Evolutionary conservation across 2,329 filamentous ascomycete genomes (phyloP).

Genomic region (Pseudogymnoascus sp.): DNA sequence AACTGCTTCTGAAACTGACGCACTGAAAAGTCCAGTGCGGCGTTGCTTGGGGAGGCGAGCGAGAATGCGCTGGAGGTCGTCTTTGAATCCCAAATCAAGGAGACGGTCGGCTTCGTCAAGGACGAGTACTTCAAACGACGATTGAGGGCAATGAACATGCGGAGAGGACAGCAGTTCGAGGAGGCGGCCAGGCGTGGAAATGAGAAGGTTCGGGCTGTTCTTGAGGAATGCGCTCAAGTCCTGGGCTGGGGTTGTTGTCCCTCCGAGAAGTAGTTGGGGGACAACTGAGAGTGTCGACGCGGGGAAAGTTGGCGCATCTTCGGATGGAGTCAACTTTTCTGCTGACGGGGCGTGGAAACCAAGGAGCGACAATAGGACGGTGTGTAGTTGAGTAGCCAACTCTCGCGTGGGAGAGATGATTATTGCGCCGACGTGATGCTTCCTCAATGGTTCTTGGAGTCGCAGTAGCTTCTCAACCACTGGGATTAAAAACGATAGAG

Average conservation of each 20-base stretch:
- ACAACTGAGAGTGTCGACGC: conserved; percentile 51
- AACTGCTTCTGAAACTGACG: conserved; percentile 91
- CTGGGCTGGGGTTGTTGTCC: conserved; percentile 70
- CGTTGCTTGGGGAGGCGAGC: conserved; percentile 83
- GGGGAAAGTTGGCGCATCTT: conserved; percentile 44
- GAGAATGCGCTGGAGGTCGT: conserved; percentile 79
- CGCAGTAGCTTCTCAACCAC: conserved; percentile 74
- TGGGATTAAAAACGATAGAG: conserved; percentile 76
- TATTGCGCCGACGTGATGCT: conserved; percentile 82
- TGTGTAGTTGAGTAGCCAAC: conserved; percentile 81
- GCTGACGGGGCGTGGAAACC: conserved; percentile 77
- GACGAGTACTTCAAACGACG: conserved; percentile 84
- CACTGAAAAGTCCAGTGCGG: conserved; percentile 87
- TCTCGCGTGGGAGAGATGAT: conserved; percentile 91
- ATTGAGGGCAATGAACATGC: conserved; percentile 80
- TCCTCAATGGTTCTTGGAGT: conserved; percentile 74
- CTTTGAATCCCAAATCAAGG: conserved; percentile 88
- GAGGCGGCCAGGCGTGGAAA: conserved; percentile 84
- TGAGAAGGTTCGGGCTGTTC: conserved; percentile 76
- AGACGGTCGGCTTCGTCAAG: conserved; percentile 92
- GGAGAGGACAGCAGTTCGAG: conserved; percentile 79
- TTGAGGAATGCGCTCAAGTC: conserved; percentile 81
- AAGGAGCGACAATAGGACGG: conserved; percentile 68
- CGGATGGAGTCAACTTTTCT: conserved; percentile 48
- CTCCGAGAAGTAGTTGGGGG: conserved; percentile 82